Conservation (phyloP, 345 rosid species). For the Heritiera littoralis region DNA sequence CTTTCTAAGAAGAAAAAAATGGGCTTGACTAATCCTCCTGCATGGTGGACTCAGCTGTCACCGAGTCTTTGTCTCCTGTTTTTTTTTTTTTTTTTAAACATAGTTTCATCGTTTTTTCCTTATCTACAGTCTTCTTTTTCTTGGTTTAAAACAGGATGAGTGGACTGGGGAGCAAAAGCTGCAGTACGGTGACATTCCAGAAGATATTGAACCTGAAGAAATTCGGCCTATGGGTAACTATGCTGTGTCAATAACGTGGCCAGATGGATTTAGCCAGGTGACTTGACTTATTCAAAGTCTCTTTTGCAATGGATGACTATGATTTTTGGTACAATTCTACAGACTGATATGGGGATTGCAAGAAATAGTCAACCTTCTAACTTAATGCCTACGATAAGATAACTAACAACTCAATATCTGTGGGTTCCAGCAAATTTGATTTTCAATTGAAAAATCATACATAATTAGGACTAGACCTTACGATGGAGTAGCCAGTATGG, state of each 20-base stretch:
- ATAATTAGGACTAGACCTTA: not conserved
- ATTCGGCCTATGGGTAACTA: slow-evolving; percentile 95
- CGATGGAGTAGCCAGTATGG: not conserved
- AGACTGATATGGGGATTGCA: not conserved
- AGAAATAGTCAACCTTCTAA: not conserved
- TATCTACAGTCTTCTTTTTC: not conserved
- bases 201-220: slow-evolving; percentile 87
- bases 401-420: not conserved
- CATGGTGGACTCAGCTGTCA: not conserved
- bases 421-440: not conserved
- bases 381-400: slow-evolving; percentile 4
- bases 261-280: slow-evolving; percentile 93
- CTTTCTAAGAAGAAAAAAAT: slow-evolving; percentile 17
- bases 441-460: not conserved
- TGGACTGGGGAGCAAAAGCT: slow-evolving; percentile 93
- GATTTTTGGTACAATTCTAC: not conserved
- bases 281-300: not conserved
- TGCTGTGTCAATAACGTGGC: slow-evolving; percentile 96
- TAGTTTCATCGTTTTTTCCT: not conserved
- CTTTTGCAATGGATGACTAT: not conserved
- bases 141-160: slow-evolving; percentile 60
- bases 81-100: not conserved
- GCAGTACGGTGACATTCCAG: slow-evolving; percentile 70
- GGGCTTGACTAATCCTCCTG: not conserved
- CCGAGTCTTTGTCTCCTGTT: not conserved